phyloP scores from a whole-genome alignment of 2,329 filamentous ascomycete species.

The Ophiosphaerella herpotricha region DNA sequence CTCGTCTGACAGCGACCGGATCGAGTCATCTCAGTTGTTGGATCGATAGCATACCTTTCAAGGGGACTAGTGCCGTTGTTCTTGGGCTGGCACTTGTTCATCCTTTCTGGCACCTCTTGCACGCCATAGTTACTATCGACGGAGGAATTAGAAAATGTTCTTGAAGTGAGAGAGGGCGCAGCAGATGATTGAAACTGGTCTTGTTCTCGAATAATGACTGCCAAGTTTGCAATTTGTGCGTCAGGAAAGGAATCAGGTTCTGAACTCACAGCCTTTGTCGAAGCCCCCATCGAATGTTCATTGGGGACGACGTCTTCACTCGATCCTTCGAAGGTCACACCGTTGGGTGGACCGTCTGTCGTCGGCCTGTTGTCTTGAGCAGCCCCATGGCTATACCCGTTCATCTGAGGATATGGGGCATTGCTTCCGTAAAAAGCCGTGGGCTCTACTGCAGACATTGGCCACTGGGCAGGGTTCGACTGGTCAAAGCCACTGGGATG shows the following conservation, averaged over 20 bases:
- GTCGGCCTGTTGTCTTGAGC: conserved; percentile 16
- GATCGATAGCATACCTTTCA: conserved; percentile 34
- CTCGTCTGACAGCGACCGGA: background rate
- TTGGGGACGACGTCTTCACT: conserved; percentile 28
- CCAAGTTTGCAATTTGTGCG: conserved; percentile 57
- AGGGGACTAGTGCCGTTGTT: conserved; percentile 39
- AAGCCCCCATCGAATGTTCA: conserved; percentile 32
- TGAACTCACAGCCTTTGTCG: conserved; percentile 41
- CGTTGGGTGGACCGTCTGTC: conserved; percentile 26
- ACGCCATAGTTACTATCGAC: conserved; percentile 58
- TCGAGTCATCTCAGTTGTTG: background rate
- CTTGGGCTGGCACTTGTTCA: conserved; percentile 44
- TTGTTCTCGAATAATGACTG: conserved; percentile 57
- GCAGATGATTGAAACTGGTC: conserved; percentile 36
- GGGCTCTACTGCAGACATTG: conserved; percentile 29
- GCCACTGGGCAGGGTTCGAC: conserved; percentile 34
- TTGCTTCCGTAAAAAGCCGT: conserved; percentile 27
- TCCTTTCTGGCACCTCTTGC: conserved; percentile 53
- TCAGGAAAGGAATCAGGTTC: conserved; percentile 56
- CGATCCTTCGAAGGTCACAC: conserved; percentile 20
- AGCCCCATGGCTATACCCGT: conserved; percentile 31
- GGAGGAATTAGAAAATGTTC: conserved; percentile 61
- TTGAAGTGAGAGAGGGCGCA: conserved; percentile 36
- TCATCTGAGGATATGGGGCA: conserved; percentile 31
- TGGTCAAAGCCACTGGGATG: conserved; percentile 44